These are phyloP conservation scores for Acacia crassicarpa DNA, from an alignment of 306 rosid genomes.

Conservation along the genomic window DNA sequence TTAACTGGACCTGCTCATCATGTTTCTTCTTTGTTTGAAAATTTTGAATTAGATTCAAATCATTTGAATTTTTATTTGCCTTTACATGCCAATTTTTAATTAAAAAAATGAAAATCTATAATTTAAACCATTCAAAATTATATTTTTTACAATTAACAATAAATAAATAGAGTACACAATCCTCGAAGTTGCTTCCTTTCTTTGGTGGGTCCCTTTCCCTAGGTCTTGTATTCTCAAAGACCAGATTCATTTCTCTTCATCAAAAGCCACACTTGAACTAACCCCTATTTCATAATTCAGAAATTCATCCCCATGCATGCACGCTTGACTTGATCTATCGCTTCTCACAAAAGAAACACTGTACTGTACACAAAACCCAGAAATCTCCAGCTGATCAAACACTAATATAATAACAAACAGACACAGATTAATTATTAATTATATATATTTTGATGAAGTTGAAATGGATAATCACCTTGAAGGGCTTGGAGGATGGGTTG, in stretches of 20 bases:
- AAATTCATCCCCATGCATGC: not conserved
- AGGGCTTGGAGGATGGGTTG: not conserved
- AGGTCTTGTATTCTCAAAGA: not conserved
- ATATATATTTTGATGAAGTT: not conserved
- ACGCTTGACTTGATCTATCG: not conserved
- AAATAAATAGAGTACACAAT: not conserved
- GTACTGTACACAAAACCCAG: not conserved
- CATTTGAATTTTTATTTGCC: not conserved
- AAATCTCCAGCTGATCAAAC: not conserved
- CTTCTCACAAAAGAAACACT: not conserved
- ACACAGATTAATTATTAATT: not conserved
- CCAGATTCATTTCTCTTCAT: slow-evolving; percentile 10
- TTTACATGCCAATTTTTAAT: not conserved
- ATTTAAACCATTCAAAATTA: not conserved
- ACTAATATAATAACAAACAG: not conserved
- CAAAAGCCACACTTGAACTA: slow-evolving; percentile 23
- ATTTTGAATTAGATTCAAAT: not conserved
- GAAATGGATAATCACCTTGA: not conserved
- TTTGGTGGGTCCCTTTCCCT: not conserved
- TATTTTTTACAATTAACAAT: not conserved
- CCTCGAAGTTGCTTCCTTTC: not conserved
- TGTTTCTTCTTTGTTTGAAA: not conserved
- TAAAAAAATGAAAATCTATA: not conserved
- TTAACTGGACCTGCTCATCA: not conserved
- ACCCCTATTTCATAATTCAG: not conserved